Evolutionary conservation across 2,329 filamentous ascomycete species (phyloP).

Genomic region (Alternaria novae-zelandiae): DNA sequence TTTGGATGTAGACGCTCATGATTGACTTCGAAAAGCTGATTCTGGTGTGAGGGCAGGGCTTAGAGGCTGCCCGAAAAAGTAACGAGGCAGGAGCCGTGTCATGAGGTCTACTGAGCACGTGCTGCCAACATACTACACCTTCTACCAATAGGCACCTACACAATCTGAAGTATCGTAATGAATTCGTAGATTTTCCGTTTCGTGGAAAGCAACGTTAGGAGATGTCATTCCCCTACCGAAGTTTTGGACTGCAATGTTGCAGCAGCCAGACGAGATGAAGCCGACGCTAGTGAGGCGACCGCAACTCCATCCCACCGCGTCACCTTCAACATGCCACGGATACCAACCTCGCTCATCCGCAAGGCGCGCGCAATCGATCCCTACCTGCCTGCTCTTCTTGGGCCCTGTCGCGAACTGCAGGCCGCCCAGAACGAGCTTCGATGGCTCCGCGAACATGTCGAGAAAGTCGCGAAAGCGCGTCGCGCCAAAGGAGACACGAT

Average conservation of each 20-base stretch:
- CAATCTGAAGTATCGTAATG: not conserved
- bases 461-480: conserved; percentile 30
- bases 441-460: conserved; percentile 70
- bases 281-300: conserved; percentile 1
- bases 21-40: fast-evolving
- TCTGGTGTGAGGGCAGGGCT: not conserved
- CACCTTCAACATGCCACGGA: conserved; percentile 58
- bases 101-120: not conserved
- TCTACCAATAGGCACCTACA: not conserved
- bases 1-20: not conserved
- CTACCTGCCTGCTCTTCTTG: conserved; percentile 66
- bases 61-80: not conserved
- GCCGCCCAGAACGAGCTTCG: conserved; percentile 72
- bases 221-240: not conserved
- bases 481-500: conserved; percentile 22
- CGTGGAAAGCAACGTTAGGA: not conserved
- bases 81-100: not conserved
- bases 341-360: conserved; percentile 64
- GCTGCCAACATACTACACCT: not conserved
- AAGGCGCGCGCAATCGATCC: conserved; percentile 62
- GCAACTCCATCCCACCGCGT: conserved; percentile 1
- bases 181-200: not conserved
- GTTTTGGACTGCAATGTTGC: not conserved
- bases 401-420: conserved; percentile 66
- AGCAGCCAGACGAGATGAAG: not conserved